Evolutionary conservation across 495 filamentous ascomycete genomes (phyloP), one percentile per base, ranked within the genome.

Genomic region (Aspergillus saccharolyticus): DNA sequence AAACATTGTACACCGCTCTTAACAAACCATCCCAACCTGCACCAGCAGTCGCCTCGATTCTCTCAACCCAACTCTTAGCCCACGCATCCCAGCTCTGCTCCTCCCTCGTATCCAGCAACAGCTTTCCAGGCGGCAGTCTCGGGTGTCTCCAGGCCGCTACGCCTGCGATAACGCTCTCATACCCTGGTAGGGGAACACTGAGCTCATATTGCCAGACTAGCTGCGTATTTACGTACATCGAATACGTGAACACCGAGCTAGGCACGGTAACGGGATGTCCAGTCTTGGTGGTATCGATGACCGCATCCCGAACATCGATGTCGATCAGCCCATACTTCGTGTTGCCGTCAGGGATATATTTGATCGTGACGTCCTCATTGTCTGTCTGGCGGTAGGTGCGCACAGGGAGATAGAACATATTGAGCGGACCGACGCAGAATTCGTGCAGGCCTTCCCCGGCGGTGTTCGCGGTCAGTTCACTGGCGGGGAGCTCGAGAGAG

Each of bases 251-350:
- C 20, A 87, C 81, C 0, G 76, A 78, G 59, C 68, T 72, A 8
- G 71, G 69, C 12, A 65, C 60, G 1, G 46, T 57, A 8, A 54
- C 57, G 3, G 70, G 57, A 62, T 68, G 49, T 52, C 70, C 56
- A 45, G 47, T n/a, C 24, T 62, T 18, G 47, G 46, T 18, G 16
- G 63, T 79, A 60, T 85, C 81, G 53, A 78, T 76, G 21, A 74
- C 74, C 10, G 76, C 73, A n/a, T 83, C 78, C 24, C 77, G 74
- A 42, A 83, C 83, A 53, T 85, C 83, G 46, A 98, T 90, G 25
- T 90, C 88, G n/a, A 98, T 79, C 1, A 88, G 84, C 1, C 92
- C 93, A 65, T 96, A 92, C 68, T 98, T 98, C 51, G 83, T 88
- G 66, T 95, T 94, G 1, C 94, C 94, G 64, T 84, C 81, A 0